These are phyloP conservation scores for Macrolepiota fuliginosa DNA, from an alignment of 768 basidiomycete species.

Conservation along the genomic window DNA sequence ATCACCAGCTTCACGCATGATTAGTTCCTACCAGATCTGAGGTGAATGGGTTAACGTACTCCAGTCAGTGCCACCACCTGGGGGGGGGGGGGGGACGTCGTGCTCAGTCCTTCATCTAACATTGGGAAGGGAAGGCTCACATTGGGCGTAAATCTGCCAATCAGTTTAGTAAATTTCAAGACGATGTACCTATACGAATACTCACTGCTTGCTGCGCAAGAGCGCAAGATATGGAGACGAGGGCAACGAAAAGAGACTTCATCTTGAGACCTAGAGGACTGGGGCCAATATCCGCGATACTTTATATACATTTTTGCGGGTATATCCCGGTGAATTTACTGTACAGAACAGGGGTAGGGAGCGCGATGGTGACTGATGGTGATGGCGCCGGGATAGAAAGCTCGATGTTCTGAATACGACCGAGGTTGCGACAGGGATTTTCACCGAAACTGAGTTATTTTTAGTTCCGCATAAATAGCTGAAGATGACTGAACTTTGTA, in stretches of 20 bases:
- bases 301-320: conserved; percentile 1
- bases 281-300: neutral
- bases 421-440: neutral
- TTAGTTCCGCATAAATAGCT: neutral
- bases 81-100: too few relatives aligned
- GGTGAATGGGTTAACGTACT: neutral
- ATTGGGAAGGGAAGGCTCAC: neutral
- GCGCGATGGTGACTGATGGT: neutral
- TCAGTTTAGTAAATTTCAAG: conserved; percentile 1
- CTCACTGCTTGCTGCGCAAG: conserved; percentile 25
- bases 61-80: conserved; percentile 9
- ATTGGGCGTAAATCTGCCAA: conserved; percentile 7
- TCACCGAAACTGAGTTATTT: conserved; percentile 1
- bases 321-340: conserved; percentile 1
- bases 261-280: conserved; percentile 4
- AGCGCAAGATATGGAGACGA: conserved; percentile 15
- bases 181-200: neutral
- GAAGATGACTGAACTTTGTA: neutral
- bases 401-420: neutral
- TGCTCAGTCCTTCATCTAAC: neutral
- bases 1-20: conserved; percentile 21
- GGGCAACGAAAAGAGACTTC: conserved; percentile 17
- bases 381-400: neutral
- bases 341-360: neutral
- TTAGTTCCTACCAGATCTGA: neutral